Evolutionary conservation across 352 stramenopile genomes (phyloP).

Genomic region (Phytophthora megakarya): DNA sequence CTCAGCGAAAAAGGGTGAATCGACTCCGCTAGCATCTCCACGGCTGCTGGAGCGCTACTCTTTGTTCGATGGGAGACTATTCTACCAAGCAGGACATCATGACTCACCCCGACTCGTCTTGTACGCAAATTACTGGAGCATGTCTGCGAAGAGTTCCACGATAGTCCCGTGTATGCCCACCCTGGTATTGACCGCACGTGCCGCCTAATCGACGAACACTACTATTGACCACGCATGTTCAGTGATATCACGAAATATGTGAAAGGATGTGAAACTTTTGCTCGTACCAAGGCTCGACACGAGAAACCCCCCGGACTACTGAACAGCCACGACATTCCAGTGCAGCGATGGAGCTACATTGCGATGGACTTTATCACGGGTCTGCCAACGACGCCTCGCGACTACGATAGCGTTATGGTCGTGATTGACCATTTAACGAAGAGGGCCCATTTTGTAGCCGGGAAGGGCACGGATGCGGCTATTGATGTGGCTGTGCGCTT

Average conservation of each 20-base stretch:
- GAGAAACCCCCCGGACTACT: not conserved
- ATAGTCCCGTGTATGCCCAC: not conserved
- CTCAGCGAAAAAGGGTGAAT: too few species aligned
- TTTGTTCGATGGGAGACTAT: too few species aligned
- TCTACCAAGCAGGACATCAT: not conserved
- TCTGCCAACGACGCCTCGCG: not conserved
- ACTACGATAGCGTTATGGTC: conserved; percentile 2
- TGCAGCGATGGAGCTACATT: not conserved
- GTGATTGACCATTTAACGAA: conserved; percentile 28
- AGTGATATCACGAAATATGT: not conserved
- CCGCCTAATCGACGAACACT: not conserved
- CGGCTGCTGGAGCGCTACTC: too few species aligned
- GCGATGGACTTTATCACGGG: not conserved
- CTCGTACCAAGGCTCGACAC: not conserved
- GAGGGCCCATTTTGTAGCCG: conserved; percentile 1
- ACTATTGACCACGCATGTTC: not conserved
- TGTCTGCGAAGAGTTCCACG: not conserved
- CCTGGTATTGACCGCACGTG: not conserved
- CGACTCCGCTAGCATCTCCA: too few species aligned
- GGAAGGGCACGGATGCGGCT: not conserved
- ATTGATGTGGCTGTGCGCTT: conserved; percentile 18
- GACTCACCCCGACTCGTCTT: not conserved
- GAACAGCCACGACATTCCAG: not conserved
- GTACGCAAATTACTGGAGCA: not conserved
- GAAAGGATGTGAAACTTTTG: too few species aligned